Conservation (phyloP, 208 protist genomes). For the Trypanosoma mega region DNA sequence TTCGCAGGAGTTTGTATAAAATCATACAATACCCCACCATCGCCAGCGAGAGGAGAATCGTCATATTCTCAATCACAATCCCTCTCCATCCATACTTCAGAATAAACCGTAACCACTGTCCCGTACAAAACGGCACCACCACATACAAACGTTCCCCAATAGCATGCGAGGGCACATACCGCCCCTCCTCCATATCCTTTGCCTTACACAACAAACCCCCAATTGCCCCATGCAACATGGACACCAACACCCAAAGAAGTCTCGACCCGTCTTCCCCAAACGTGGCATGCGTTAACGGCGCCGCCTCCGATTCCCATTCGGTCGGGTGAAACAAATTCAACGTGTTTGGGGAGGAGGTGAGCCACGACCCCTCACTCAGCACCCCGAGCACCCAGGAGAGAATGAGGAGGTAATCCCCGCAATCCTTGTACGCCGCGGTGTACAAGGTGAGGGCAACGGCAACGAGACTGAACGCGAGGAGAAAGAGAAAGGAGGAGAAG, state of each 20-base stretch:
- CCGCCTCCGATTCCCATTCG: not conserved
- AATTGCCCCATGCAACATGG: slow-evolving; percentile 66
- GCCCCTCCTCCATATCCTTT: slow-evolving; percentile 76
- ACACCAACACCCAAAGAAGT: slow-evolving; percentile 70
- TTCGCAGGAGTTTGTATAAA: slow-evolving; percentile 64
- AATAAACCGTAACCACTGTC: slow-evolving; percentile 86
- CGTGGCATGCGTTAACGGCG: not conserved
- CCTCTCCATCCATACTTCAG: slow-evolving; percentile 73
- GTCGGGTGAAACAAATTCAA: not conserved
- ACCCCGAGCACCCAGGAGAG: slow-evolving; percentile 68
- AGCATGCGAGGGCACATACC: slow-evolving; percentile 36
- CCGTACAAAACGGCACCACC: slow-evolving; percentile 81
- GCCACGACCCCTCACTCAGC: slow-evolving; percentile 60
- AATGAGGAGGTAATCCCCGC: slow-evolving; percentile 67
- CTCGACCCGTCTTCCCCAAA: not conserved
- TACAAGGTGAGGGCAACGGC: slow-evolving; percentile 47
- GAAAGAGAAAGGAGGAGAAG: slow-evolving; percentile 31
- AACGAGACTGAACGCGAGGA: slow-evolving; percentile 39
- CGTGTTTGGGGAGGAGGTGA: slow-evolving; percentile 22
- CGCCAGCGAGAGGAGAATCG: slow-evolving; percentile 67
- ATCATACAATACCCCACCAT: slow-evolving; percentile 83
- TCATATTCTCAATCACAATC: slow-evolving; percentile 73
- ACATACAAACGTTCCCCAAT: slow-evolving; percentile 78
- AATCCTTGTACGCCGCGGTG: slow-evolving; percentile 46
- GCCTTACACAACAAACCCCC: slow-evolving; percentile 80